phyloP scores from a whole-genome alignment of 2,329 filamentous ascomycete species.

The Tolypocladium sp. region DNA sequence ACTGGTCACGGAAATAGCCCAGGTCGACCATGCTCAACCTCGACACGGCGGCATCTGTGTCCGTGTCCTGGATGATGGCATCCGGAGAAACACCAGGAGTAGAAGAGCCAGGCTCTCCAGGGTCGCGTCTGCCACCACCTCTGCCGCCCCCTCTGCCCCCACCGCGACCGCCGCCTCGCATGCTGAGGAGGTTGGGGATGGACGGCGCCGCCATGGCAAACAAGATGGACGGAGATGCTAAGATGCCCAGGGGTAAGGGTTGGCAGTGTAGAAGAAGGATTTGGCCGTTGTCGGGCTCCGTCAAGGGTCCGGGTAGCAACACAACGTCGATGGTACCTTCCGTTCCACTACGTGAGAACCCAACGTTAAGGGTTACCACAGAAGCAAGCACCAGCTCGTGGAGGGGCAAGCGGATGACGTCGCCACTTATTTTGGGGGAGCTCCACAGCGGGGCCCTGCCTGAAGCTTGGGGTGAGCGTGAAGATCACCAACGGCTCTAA shows the following conservation, averaged over 20 bases:
- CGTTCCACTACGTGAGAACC: not conserved
- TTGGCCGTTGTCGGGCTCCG: not conserved
- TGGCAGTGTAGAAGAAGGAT: not conserved
- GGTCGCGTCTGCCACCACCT: slow-evolving; percentile 21
- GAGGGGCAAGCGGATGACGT: not conserved
- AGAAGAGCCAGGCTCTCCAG: slow-evolving; percentile 13
- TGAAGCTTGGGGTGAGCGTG: not conserved
- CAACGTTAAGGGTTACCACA: not conserved
- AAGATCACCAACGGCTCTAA: not conserved
- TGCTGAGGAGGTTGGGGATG: slow-evolving; percentile 70
- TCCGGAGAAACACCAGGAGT: slow-evolving; percentile 46
- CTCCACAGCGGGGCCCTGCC: not conserved
- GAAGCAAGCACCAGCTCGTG: not conserved
- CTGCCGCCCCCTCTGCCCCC: slow-evolving; percentile 30
- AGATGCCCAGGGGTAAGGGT: not conserved
- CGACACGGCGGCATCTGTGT: slow-evolving; percentile 83
- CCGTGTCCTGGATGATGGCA: slow-evolving; percentile 74
- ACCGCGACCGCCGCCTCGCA: slow-evolving; percentile 26
- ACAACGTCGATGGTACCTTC: not conserved
- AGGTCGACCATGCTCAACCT: slow-evolving; percentile 79
- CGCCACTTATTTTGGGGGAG: not conserved
- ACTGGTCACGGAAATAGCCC: slow-evolving; percentile 78
- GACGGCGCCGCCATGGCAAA: slow-evolving; percentile 55
- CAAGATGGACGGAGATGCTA: not conserved
- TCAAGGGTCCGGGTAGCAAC: not conserved